A percentile compares a stretch with the other conserved stretches of the same genome.
These are phyloP conservation scores for Penicillium roqueforti DNA, from an alignment of 495 filamentous ascomycete species.

Conservation along the genomic window DNA sequence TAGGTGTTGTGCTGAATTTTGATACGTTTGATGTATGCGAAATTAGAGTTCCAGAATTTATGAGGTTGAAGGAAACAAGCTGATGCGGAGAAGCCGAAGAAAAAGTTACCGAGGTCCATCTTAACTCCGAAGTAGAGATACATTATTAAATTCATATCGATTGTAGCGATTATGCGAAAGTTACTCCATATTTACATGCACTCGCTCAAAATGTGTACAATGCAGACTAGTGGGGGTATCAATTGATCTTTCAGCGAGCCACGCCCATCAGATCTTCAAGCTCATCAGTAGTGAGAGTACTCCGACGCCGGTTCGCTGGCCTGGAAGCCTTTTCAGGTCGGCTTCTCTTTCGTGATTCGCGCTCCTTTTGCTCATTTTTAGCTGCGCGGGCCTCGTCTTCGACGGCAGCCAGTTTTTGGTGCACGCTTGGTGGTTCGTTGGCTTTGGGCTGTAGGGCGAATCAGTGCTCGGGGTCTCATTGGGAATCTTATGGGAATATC, in stretches of 20 bases:
- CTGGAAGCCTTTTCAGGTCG: slow-evolving; percentile 36
- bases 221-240: slow-evolving; percentile 5
- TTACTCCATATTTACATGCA: slow-evolving; percentile 23
- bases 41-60: not conserved
- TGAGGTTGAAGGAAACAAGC: not conserved
- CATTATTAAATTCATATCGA: slow-evolving; percentile 2
- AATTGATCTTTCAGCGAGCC: slow-evolving; percentile 17
- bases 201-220: slow-evolving; percentile 19
- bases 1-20: not conserved
- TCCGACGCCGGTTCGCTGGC: slow-evolving; percentile 55
- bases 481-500: not conserved
- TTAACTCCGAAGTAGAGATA: not conserved
- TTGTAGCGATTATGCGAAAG: not conserved
- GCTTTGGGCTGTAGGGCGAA: slow-evolving; percentile 15
- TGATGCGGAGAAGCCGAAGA: slow-evolving; percentile 9
- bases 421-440: slow-evolving; percentile 29
- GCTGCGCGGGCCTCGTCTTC: slow-evolving; percentile 45
- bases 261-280: slow-evolving; percentile 58
- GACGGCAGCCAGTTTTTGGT: slow-evolving; percentile 44
- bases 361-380: slow-evolving; percentile 38
- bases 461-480: slow-evolving; percentile 15
- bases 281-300: slow-evolving; percentile 70
- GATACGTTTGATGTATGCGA: not conserved
- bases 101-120: slow-evolving; percentile 12
- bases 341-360: slow-evolving; percentile 43